Evolutionary conservation across 1,139 yeast genomes (phyloP).

Genomic region (Candida sanyaensis): DNA sequence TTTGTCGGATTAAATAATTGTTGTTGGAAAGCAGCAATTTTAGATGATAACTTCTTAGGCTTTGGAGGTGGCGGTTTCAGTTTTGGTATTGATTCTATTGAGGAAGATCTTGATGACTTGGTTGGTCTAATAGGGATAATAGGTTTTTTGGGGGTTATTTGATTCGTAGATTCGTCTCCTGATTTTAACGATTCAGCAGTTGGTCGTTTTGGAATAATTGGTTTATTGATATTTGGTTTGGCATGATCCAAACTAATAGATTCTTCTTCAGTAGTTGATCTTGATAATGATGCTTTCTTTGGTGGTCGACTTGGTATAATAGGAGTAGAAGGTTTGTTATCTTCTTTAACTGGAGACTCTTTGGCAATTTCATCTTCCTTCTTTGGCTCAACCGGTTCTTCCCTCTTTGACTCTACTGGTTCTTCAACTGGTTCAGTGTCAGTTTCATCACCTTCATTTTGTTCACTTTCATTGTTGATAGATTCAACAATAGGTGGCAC

Average conservation of each 20-base stretch:
- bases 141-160: not conserved
- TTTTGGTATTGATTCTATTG: slow-evolving; percentile 10
- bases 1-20: slow-evolving; percentile 32
- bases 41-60: slow-evolving; percentile 75
- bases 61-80: slow-evolving; percentile 61
- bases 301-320: slow-evolving; percentile 14
- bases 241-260: not conserved
- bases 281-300: slow-evolving; percentile 11
- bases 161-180: not conserved
- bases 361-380: slow-evolving; percentile 10
- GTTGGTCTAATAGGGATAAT: slow-evolving; percentile 14
- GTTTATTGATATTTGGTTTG: not conserved
- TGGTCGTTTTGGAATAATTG: slow-evolving; percentile 14
- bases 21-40: slow-evolving; percentile 78
- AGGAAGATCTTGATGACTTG: slow-evolving; percentile 6
- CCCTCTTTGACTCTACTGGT: not conserved
- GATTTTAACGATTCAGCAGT: slow-evolving; percentile 1
- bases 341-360: not conserved
- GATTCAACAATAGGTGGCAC: not conserved
- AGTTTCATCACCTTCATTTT: not conserved
- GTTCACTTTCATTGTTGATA: not conserved
- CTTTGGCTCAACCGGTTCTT: not conserved
- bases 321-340: slow-evolving; percentile 6
- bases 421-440: not conserved
- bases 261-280: slow-evolving; percentile 7